Evolutionary conservation across 495 filamentous ascomycete genomes (phyloP).

Genomic region (Penicillium psychrofluorescens): DNA sequence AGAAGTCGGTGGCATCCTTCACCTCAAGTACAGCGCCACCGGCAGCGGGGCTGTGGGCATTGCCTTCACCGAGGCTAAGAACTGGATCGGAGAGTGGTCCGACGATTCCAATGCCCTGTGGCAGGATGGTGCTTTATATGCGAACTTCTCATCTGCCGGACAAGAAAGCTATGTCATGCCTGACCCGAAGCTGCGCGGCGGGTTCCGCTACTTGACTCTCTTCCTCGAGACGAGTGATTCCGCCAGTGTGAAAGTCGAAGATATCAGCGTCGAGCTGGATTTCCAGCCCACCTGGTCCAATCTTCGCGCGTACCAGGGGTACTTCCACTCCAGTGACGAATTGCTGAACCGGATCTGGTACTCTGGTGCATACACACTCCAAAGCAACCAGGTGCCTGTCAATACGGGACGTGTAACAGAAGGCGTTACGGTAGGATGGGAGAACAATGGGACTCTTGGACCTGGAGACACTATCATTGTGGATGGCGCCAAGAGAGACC

Average conservation of each 20-base stretch:
- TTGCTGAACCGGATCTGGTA: slow-evolving; percentile 60
- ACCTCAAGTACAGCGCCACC: slow-evolving; percentile 38
- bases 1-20: slow-evolving; percentile 51
- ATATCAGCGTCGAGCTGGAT: slow-evolving; percentile 41
- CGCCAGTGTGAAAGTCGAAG: slow-evolving; percentile 27
- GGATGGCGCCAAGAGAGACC: slow-evolving; percentile 55
- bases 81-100: slow-evolving; percentile 54
- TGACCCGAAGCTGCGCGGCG: slow-evolving; percentile 46
- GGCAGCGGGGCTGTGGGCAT: slow-evolving; percentile 45
- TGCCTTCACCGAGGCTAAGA: slow-evolving; percentile 56
- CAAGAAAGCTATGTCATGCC: slow-evolving; percentile 44
- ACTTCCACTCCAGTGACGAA: slow-evolving; percentile 54
- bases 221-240: slow-evolving; percentile 37
- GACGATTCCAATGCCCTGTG: slow-evolving; percentile 52
- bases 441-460: slow-evolving; percentile 48
- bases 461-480: slow-evolving; percentile 46
- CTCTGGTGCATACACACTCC: slow-evolving; percentile 54
- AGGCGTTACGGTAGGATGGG: slow-evolving; percentile 43
- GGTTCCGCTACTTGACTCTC: slow-evolving; percentile 53
- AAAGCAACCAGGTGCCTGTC: slow-evolving; percentile 50
- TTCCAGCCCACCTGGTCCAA: slow-evolving; percentile 63
- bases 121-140: slow-evolving; percentile 47
- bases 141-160: slow-evolving; percentile 41
- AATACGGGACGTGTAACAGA: slow-evolving; percentile 47
- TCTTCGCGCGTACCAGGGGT: slow-evolving; percentile 53